Percentiles rank a stretch among this genome's conserved stretches.
Evolutionary conservation across 2,329 filamentous ascomycete species (phyloP).

Genomic region (Zelopaecilomyces penicillatus): DNA sequence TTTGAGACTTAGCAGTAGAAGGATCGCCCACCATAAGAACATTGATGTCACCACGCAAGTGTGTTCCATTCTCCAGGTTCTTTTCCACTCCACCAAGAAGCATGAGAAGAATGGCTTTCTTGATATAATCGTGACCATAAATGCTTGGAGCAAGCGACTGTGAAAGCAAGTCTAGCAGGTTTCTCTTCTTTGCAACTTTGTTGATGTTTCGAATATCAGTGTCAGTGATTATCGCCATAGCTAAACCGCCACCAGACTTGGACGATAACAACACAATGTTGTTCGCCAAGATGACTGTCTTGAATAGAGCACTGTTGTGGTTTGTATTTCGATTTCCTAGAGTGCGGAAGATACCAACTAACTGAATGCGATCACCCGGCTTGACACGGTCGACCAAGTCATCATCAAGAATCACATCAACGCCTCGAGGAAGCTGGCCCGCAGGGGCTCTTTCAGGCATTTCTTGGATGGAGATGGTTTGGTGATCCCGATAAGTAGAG

Average conservation of each 20-base stretch:
- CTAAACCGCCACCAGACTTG: constrained; percentile 90
- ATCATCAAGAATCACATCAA: constrained; percentile 94
- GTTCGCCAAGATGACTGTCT: constrained; percentile 88
- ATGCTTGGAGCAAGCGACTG: constrained; percentile 95
- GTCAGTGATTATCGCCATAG: constrained; percentile 86
- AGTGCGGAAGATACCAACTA: constrained; percentile 93
- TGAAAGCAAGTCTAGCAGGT: constrained; percentile 84
- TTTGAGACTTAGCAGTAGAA: constrained; percentile 96
- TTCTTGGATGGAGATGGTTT: constrained; percentile 96
- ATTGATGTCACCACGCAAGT: constrained; percentile 97
- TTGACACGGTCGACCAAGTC: constrained; percentile 93
- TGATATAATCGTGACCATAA: constrained; percentile 94
- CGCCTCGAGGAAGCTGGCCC: constrained; percentile 86
- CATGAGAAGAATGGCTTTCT: constrained; percentile 94
- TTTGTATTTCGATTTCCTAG: constrained; percentile 90
- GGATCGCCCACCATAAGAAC: constrained; percentile 99
- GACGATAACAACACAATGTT: constrained; percentile 91
- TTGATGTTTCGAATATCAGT: constrained; percentile 98
- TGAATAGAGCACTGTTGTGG: constrained; percentile 86
- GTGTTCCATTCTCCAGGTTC: constrained; percentile 95
- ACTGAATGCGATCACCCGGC: constrained; percentile 88
- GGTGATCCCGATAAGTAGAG: constrained; percentile 91
- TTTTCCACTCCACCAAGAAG: constrained; percentile 94
- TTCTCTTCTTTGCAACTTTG: constrained; percentile 89
- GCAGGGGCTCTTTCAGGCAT: constrained; percentile 97